Conservation (phyloP, 306 rosid genomes). For the Geum urbanum region DNA sequence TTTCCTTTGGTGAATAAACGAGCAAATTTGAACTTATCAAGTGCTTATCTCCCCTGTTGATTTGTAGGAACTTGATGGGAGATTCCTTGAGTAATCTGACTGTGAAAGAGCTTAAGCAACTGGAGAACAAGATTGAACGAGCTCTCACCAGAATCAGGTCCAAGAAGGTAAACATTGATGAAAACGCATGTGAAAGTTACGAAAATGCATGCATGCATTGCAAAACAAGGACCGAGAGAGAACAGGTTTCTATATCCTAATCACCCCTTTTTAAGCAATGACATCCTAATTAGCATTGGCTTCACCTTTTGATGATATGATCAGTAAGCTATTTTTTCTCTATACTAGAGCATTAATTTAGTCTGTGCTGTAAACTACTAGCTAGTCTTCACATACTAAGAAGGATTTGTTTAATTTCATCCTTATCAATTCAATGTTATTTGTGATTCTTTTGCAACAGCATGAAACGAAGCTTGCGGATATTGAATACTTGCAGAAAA, state of each 20-base stretch:
- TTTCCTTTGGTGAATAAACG: too few relatives aligned
- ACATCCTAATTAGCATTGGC: neutral
- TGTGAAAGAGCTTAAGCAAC: constrained; percentile 79
- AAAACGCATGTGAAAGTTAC: constrained; percentile 3
- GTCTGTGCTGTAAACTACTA: neutral
- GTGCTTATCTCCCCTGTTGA: neutral
- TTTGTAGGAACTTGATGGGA: constrained; percentile 79
- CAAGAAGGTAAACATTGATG: constrained; percentile 57
- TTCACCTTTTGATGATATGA: neutral
- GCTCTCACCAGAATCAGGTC: constrained; percentile 80
- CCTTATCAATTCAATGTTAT: neutral
- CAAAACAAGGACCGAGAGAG: neutral
- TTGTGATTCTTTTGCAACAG: constrained; percentile 28
- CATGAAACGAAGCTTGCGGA: constrained; percentile 80
- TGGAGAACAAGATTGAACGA: constrained; percentile 83
- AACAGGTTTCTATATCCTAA: constrained; percentile 5
- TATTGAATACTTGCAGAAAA: constrained; percentile 78
- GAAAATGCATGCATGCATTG: neutral
- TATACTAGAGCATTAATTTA: neutral
- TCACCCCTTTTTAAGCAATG: too few relatives aligned
- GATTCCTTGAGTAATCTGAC: constrained; percentile 72
- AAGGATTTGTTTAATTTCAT: neutral
- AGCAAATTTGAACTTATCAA: neutral
- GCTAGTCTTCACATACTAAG: neutral
- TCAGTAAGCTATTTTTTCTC: neutral